These are phyloP conservation scores for Aquilaria yunnanensis DNA, from an alignment of 345 rosid genomes.

Conservation along the genomic window DNA sequence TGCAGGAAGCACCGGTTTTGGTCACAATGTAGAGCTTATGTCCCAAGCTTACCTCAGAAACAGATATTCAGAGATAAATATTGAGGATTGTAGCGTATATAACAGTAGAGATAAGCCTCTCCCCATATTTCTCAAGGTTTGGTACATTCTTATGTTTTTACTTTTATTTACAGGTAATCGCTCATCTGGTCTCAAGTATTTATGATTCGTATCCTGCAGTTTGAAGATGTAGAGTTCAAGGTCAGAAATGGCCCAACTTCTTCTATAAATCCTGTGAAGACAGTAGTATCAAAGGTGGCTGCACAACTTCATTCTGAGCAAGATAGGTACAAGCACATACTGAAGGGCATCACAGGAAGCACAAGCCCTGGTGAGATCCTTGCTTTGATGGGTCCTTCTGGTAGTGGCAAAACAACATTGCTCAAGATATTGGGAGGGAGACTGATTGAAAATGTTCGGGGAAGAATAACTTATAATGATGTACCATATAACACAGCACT, in stretches of 20 bases:
- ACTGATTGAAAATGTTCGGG: conserved; percentile 56
- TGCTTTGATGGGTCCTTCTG: conserved; percentile 97
- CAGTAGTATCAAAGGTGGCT: conserved; percentile 62
- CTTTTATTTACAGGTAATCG: neutral
- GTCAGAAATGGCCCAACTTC: conserved; percentile 42
- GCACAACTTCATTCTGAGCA: conserved; percentile 44
- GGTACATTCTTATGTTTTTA: neutral
- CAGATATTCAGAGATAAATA: conserved; percentile 58
- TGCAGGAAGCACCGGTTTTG: conserved; percentile 71
- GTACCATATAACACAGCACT: conserved; percentile 61
- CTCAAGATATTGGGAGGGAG: conserved; percentile 90
- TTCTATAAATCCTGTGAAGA: conserved; percentile 48
- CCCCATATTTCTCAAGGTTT: conserved; percentile 84
- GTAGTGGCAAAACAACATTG: conserved; percentile 94
- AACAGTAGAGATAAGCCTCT: conserved; percentile 55
- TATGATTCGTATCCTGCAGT: conserved; percentile 27
- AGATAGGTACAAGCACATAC: conserved; percentile 65
- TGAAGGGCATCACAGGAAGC: conserved; percentile 87
- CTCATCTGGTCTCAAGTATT: neutral
- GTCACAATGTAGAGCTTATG: conserved; percentile 74
- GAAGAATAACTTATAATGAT: conserved; percentile 77
- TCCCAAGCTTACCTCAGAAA: conserved; percentile 71
- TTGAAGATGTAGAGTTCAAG: conserved; percentile 82
- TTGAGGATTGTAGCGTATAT: conserved; percentile 37
- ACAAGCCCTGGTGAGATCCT: conserved; percentile 90